Percentiles rank a stretch among this genome's conserved stretches.
These are phyloP conservation scores for Leccinellum rugosiceps DNA, from an alignment of 768 basidiomycete species.

Conservation along the genomic window DNA sequence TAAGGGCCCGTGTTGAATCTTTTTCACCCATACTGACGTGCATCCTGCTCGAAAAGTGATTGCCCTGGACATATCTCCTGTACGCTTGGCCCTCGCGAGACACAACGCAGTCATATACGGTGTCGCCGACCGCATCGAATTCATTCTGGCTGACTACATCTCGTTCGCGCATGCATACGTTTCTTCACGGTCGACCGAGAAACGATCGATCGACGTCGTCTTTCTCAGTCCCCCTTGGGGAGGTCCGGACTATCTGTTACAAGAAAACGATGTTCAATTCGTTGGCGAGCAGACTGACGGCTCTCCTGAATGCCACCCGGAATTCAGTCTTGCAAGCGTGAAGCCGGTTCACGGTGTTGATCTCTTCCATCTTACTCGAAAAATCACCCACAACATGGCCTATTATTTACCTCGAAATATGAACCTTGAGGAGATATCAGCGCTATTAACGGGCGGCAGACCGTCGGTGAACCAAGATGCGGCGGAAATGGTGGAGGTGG, in stretches of 20 bases:
- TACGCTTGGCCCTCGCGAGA: constrained; percentile 82
- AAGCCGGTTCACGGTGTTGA: constrained; percentile 80
- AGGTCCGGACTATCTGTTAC: constrained; percentile 66
- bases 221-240: constrained; percentile 98
- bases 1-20: constrained; percentile 35
- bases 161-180: constrained; percentile 64
- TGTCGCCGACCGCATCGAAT: constrained; percentile 93
- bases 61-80: constrained; percentile 83
- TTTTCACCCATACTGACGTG: not conserved
- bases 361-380: constrained; percentile 70
- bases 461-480: constrained; percentile 4
- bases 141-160: constrained; percentile 83
- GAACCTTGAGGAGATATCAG: constrained; percentile 66
- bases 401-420: constrained; percentile 88
- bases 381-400: constrained; percentile 79
- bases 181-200: constrained; percentile 22
- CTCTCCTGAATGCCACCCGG: constrained; percentile 37
- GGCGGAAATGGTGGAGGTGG: constrained; percentile 75
- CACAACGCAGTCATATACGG: constrained; percentile 95
- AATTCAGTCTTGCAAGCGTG: constrained; percentile 69
- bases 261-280: constrained; percentile 1
- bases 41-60: constrained; percentile 60
- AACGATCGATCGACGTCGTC: constrained; percentile 75
- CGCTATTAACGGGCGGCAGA: constrained; percentile 33
- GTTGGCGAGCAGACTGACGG: not conserved